phyloP scores from a whole-genome alignment of 495 filamentous ascomycete species.

The Lasiosphaeria miniovina region DNA sequence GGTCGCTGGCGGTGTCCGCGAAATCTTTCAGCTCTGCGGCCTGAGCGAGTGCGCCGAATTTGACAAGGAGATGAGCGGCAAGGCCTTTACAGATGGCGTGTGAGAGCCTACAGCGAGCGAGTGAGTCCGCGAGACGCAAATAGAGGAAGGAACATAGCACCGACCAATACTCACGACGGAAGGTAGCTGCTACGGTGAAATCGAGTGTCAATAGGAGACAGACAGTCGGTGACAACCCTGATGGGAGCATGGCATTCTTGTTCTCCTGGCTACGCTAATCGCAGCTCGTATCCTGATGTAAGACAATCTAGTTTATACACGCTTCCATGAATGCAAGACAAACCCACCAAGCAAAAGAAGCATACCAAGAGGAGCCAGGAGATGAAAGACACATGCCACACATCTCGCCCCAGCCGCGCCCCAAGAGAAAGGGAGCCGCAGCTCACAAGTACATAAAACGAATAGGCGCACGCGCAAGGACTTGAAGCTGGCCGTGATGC shows the following conservation, averaged over 20 bases:
- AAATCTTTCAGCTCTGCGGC: conserved; percentile 56
- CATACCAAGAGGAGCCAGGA: background rate
- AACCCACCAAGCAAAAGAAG: background rate
- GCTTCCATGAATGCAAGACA: background rate
- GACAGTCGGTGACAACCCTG: too few relatives aligned
- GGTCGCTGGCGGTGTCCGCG: conserved; percentile 55
- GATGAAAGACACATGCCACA: background rate
- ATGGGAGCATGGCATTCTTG: background rate
- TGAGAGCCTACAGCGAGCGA: conserved; percentile 6
- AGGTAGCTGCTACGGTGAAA: too few relatives aligned
- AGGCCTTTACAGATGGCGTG: conserved; percentile 26
- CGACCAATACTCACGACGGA: too few relatives aligned
- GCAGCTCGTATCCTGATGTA: background rate
- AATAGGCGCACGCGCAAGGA: background rate
- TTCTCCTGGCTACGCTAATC: conserved; percentile 1
- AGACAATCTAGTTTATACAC: conserved; percentile 9
- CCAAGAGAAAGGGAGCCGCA: background rate
- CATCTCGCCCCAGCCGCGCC: background rate
- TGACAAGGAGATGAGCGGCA: conserved; percentile 29
- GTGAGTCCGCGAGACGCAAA: background rate
- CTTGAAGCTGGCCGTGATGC: background rate
- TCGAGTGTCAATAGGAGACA: too few relatives aligned
- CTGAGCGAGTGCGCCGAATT: conserved; percentile 44
- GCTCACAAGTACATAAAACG: background rate
- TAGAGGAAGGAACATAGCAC: background rate